Percentiles rank a stretch among this genome's conserved stretches.
These are phyloP conservation scores for Kazachstania taianensis DNA, from an alignment of 805 yeast genomes.

Conservation along the genomic window DNA sequence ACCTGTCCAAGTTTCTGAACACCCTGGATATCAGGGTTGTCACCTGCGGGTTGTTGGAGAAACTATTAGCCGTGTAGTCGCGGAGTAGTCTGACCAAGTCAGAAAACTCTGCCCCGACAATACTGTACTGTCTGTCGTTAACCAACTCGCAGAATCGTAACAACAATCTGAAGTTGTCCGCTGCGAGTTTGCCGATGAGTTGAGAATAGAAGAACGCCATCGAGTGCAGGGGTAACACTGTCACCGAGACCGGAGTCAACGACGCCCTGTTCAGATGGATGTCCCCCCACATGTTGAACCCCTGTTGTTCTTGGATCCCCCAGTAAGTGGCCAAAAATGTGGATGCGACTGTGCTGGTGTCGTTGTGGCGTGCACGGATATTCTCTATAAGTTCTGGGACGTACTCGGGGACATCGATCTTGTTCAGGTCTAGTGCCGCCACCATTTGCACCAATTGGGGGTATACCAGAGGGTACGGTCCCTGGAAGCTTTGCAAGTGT, in stretches of 20 bases:
- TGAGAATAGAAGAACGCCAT: slow-evolving; percentile 28
- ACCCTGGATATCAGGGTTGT: slow-evolving; percentile 36
- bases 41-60: slow-evolving; percentile 34
- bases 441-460: slow-evolving; percentile 32
- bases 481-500: slow-evolving; percentile 31
- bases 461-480: slow-evolving; percentile 35
- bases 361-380: slow-evolving; percentile 2
- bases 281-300: slow-evolving; percentile 37
- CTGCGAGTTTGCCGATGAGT: slow-evolving; percentile 24
- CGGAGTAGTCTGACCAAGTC: slow-evolving; percentile 39
- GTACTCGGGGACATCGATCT: background rate
- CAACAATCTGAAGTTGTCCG: slow-evolving; percentile 12
- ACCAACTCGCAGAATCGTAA: slow-evolving; percentile 19
- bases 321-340: slow-evolving; percentile 38
- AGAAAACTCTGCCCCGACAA: slow-evolving; percentile 15
- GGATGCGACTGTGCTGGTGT: no score
- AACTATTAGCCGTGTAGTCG: slow-evolving; percentile 47
- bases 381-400: background rate
- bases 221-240: slow-evolving; percentile 34
- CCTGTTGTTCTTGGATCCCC: slow-evolving; percentile 37
- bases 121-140: slow-evolving; percentile 8
- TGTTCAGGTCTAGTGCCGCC: slow-evolving; percentile 24
- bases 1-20: slow-evolving; percentile 20
- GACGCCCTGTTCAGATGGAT: slow-evolving; percentile 25
- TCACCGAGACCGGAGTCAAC: slow-evolving; percentile 34